Conservation (phyloP, 1,284 basidiomycete genomes). For the Ganoderma lingzhi region DNA sequence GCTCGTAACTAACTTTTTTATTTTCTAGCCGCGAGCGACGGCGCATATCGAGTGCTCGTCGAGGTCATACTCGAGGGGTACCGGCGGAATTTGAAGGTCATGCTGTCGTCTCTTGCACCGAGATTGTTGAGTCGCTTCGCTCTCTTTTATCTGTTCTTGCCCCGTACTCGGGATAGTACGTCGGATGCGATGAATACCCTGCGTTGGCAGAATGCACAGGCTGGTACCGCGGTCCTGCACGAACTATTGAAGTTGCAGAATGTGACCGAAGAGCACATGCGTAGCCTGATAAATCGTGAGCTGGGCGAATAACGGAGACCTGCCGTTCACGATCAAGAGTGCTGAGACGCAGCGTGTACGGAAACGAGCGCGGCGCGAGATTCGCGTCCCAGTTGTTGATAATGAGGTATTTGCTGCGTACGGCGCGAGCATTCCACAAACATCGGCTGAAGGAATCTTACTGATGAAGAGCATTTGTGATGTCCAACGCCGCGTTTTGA, state of each 20-base stretch:
- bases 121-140: not conserved
- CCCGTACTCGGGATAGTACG: not conserved
- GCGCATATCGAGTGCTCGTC: not conserved
- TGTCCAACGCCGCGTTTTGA: not conserved
- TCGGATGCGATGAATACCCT: not conserved
- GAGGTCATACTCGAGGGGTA: not conserved
- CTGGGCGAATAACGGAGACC: not conserved
- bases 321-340: not conserved
- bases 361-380: not conserved
- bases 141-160: not conserved
- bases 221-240: not conserved
- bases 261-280: not conserved
- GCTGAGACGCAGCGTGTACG: not conserved
- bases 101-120: not conserved
- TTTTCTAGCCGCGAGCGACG: not conserved
- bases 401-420: not conserved
- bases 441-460: not conserved
- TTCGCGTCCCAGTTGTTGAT: not conserved
- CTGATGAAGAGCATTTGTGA: not conserved
- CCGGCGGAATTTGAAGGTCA: not conserved
- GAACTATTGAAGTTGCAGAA: not conserved
- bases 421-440: not conserved
- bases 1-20: not conserved
- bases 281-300: not conserved
- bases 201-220: constrained; percentile 1